These are phyloP conservation scores for Dactylellina drechsleri DNA, from an alignment of 2,329 filamentous ascomycete genomes.

Conservation along the genomic window DNA sequence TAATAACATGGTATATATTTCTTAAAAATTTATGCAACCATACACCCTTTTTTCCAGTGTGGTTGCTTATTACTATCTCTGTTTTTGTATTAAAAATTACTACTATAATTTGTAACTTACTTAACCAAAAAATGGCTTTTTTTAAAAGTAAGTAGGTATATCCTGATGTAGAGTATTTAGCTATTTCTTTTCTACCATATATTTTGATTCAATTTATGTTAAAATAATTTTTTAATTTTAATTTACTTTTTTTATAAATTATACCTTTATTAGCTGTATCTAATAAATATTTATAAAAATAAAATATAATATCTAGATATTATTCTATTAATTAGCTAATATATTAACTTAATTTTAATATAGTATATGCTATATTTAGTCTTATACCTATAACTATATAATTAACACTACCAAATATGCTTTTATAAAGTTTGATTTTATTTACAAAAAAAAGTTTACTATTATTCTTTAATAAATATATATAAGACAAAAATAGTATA, in stretches of 20 bases:
- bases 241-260: too few species aligned
- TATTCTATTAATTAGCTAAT: too few species aligned
- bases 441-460: neutral
- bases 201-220: neutral
- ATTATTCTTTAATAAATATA: conserved; percentile 4
- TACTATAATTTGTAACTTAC: neutral
- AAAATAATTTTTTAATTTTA: neutral
- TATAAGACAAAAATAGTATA: neutral
- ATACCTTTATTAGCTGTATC: too few species aligned
- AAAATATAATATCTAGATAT: neutral
- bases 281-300: neutral
- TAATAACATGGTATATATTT: too few species aligned
- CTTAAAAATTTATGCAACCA: too few species aligned
- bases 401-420: too few species aligned
- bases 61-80: neutral
- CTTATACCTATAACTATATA: too few species aligned
- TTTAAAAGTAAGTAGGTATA: neutral
- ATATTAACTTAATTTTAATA: too few species aligned
- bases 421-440: too few species aligned
- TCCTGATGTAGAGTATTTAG: neutral
- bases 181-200: neutral
- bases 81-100: neutral
- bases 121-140: neutral
- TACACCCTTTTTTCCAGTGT: neutral
- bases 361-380: too few species aligned